Percentiles rank a stretch among this genome's conserved stretches.
These are phyloP conservation scores for Lentinula aciculospora DNA, from an alignment of 768 basidiomycete genomes.

Conservation along the genomic window DNA sequence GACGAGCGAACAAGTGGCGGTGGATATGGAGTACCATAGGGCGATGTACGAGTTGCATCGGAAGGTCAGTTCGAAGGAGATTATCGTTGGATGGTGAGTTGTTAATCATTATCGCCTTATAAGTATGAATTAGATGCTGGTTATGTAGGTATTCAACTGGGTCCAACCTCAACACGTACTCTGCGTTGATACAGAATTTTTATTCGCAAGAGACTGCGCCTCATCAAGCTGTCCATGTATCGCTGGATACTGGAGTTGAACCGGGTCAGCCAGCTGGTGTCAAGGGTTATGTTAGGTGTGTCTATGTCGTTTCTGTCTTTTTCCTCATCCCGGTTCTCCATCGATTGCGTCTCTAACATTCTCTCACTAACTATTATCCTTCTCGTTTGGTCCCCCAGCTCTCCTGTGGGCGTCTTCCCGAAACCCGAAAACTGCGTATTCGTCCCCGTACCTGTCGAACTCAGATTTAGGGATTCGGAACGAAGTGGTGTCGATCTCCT, in stretches of 20 bases:
- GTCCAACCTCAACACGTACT: conserved; percentile 86
- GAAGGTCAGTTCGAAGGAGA: conserved; percentile 79
- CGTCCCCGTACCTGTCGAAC: conserved; percentile 82
- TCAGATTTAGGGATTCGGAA: conserved; percentile 80
- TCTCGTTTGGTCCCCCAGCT: conserved; percentile 48
- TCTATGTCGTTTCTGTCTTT: neutral
- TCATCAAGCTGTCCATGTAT: conserved; percentile 85
- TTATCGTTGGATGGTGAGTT: conserved; percentile 91
- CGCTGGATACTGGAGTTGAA: conserved; percentile 81
- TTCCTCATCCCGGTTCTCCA: neutral
- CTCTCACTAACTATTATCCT: conserved; percentile 8
- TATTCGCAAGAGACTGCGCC: conserved; percentile 90
- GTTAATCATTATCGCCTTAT: neutral
- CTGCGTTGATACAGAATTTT: conserved; percentile 96
- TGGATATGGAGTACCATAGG: conserved; percentile 95
- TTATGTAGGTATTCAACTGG: conserved; percentile 83
- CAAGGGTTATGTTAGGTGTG: conserved; percentile 82
- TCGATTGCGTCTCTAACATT: neutral
- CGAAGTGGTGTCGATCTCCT: conserved; percentile 80
- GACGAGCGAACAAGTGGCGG: conserved; percentile 87
- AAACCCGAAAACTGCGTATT: conserved; percentile 96
- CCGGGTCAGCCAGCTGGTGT: conserved; percentile 63
- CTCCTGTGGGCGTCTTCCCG: conserved; percentile 82
- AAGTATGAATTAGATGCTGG: conserved; percentile 6
- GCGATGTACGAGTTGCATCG: conserved; percentile 89